Evolutionary conservation across 805 yeast genomes (phyloP).

Genomic region (Teunomyces barrocoloradensis): DNA sequence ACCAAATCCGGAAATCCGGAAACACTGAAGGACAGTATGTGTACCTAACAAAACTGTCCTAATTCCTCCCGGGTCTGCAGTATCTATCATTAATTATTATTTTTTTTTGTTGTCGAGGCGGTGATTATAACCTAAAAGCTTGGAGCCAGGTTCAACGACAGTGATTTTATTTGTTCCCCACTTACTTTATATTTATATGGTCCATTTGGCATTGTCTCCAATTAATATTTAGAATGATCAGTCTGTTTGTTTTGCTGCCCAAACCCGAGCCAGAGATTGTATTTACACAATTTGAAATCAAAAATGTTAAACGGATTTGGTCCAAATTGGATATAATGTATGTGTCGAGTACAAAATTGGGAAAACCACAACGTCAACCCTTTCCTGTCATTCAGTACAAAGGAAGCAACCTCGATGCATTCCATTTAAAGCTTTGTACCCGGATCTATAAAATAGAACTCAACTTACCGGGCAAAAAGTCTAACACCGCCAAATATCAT

Average conservation of each 20-base stretch:
- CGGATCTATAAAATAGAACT: conserved; percentile 9
- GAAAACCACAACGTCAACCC: neutral
- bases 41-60: neutral
- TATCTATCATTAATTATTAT: neutral
- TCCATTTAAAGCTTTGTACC: conserved; percentile 11
- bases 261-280: neutral
- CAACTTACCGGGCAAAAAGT: conserved; percentile 2
- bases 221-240: neutral
- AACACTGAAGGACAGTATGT: neutral
- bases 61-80: neutral
- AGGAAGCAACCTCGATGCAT: conserved; percentile 6
- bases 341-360: neutral
- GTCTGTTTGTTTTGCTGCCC: neutral
- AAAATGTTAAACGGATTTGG: conserved; percentile 7
- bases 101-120: neutral
- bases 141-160: neutral
- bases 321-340: conserved; percentile 7
- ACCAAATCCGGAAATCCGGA: neutral
- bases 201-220: neutral
- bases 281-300: conserved; percentile 5
- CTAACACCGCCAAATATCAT: conserved; percentile 4
- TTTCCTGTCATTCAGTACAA: conserved; percentile 5
- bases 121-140: neutral
- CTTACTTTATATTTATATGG: neutral
- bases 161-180: neutral